Evolutionary conservation across 371 early-diverging fungal species (phyloP).

Genomic region (Haplosporangium sp.): DNA sequence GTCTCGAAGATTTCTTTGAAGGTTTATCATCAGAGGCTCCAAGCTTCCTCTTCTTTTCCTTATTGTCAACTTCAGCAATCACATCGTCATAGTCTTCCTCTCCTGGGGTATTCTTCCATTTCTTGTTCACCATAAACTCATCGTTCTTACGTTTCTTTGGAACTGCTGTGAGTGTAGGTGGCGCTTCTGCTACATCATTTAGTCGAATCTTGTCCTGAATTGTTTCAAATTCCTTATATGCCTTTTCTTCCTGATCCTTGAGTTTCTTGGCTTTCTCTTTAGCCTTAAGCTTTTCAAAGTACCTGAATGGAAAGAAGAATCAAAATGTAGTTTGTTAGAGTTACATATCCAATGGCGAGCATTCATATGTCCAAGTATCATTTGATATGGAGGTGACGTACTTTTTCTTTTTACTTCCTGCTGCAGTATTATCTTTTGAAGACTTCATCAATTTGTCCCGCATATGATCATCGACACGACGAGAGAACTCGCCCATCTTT

Average conservation of each 20-base stretch:
- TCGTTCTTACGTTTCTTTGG: constrained; percentile 56
- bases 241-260: constrained; percentile 48
- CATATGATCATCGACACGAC: constrained; percentile 53
- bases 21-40: constrained; percentile 16
- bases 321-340: no score
- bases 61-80: constrained; percentile 32
- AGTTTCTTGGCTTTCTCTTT: constrained; percentile 52
- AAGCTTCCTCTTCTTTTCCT: constrained; percentile 41
- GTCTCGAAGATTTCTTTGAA: constrained; percentile 30
- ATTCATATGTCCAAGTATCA: no score
- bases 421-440: constrained; percentile 28
- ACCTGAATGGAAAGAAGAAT: constrained; percentile 11
- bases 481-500: constrained; percentile 47
- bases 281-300: constrained; percentile 53
- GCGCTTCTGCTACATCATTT: constrained; percentile 51
- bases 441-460: constrained; percentile 45
- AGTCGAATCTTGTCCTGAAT: constrained; percentile 43
- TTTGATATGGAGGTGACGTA: constrained; percentile 2
- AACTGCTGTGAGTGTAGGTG: constrained; percentile 39
- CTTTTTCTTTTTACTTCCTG: constrained; percentile 54
- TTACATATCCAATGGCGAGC: background rate
- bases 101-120: constrained; percentile 57
- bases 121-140: constrained; percentile 46
- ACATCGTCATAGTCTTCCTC: constrained; percentile 54
- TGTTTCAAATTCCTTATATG: constrained; percentile 45